Base-by-base conservation (phyloP, 768 basidiomycete species). In the Hirschioporus abietinus region DNA sequence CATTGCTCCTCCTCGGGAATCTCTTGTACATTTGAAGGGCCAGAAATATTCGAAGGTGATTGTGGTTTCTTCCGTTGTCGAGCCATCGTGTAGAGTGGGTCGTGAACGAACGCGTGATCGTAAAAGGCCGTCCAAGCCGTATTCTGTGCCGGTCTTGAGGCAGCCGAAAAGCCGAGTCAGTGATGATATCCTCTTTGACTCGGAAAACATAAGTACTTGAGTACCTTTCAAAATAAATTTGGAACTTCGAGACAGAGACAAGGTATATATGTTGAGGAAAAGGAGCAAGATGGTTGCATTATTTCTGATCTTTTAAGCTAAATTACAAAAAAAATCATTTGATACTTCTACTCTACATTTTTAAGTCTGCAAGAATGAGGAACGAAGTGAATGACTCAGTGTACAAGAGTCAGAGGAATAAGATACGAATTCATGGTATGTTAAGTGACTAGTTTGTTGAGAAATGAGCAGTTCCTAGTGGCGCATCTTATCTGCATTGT, bases 1-100 rank as follows among this genome's bases (percentile, higher is more conserved):
- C 88, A 89, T 81, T 93, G 86, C 74, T 93, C 92, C 1, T 89
- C 86, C 72, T 91, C 86, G 3, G 90, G 73, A 42, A 93, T 86
- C 1, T 15, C 2, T 42, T 88, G 82, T 59, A 83, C 23, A 4
- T 61, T 5, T 61, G 60, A 18, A 9, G 24, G 1, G 24, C 15
- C 60, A 25, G 23, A 3, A 61, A 15, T 2, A 15, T 25, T 52
- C 20, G 42, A 52, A 20, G 42, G 42, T 52, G 20, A 12, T 61
- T 61, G 12, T 61, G 12, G 20, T 52, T 52, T 15, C 60, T 61
- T 61, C 60, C 30, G 60, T 24, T 34, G 24, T 61, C 60, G 60
- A 25, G 60, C 60, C 60, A 61, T 61, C 3, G 60, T 24, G 60
- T 24, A 12, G 30, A 15, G 30, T 15, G 15, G 23, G 60, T 15